Conservation (phyloP, 208 protist genomes). For the Porcisia hertigi region DNA sequence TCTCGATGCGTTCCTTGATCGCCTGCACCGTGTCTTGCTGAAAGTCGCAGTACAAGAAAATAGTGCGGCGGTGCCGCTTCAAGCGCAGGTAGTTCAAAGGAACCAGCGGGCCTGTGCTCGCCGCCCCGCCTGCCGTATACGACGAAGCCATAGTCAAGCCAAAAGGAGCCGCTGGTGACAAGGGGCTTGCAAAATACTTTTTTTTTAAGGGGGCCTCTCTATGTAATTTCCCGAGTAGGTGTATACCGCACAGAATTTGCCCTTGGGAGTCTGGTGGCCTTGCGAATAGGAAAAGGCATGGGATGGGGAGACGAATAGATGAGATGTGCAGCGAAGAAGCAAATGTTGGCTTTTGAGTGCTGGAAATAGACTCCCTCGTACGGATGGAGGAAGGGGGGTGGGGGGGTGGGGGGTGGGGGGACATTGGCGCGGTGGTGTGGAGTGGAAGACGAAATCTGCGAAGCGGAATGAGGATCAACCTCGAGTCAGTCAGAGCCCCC, state of each 20-base stretch:
- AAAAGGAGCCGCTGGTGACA: background rate
- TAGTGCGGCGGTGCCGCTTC: constrained; percentile 74
- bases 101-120: constrained; percentile 8
- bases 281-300: background rate
- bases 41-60: constrained; percentile 91
- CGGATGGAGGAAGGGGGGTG: background rate
- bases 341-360: background rate
- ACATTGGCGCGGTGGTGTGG: too few species aligned
- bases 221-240: background rate
- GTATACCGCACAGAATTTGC: background rate
- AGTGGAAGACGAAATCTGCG: background rate
- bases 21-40: constrained; percentile 90
- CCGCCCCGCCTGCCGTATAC: constrained; percentile 15
- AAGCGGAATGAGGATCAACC: background rate
- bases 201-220: background rate
- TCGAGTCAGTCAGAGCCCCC: background rate
- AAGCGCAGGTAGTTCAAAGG: constrained; percentile 83
- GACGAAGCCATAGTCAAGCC: constrained; percentile 18
- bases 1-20: constrained; percentile 89
- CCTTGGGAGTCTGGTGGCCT: background rate
- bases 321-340: background rate
- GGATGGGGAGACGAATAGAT: background rate
- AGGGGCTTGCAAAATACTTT: background rate
- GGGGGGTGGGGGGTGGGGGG: too few species aligned
- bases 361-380: background rate